Percentiles rank a stretch among this genome's conserved stretches.
These are phyloP conservation scores for Wickerhamomyces bovis DNA, from an alignment of 805 yeast species.

Conservation along the genomic window DNA sequence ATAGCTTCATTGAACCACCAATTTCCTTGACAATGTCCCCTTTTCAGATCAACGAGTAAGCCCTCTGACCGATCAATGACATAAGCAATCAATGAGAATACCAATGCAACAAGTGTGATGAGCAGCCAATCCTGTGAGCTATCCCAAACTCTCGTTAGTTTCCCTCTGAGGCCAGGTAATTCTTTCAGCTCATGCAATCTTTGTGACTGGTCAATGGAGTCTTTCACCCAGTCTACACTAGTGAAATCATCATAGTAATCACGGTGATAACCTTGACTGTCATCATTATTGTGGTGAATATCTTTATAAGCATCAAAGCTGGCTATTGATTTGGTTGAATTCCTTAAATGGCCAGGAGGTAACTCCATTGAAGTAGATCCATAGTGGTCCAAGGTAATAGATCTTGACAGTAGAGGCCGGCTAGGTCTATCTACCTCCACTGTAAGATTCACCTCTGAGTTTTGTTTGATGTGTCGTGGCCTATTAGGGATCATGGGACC, in stretches of 20 bases:
- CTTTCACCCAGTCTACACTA: conserved; percentile 54
- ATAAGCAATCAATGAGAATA: conserved; percentile 45
- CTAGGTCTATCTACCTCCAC: background rate
- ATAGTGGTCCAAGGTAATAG: background rate
- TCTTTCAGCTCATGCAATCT: conserved; percentile 34
- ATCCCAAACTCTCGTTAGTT: conserved; percentile 27
- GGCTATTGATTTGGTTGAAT: background rate
- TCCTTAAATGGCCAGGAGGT: background rate
- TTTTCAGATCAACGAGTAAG: conserved; percentile 42
- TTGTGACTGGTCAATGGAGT: conserved; percentile 37
- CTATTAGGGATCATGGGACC: background rate
- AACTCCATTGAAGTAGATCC: background rate
- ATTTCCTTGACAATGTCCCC: conserved; percentile 43
- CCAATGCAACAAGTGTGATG: conserved; percentile 38
- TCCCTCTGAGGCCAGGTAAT: conserved; percentile 28
- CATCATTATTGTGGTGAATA: no score
- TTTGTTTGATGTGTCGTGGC: background rate
- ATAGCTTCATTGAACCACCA: conserved; percentile 38
- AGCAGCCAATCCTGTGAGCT: conserved; percentile 44
- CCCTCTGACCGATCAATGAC: conserved; percentile 42
- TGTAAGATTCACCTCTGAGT: background rate
- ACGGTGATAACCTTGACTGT: conserved; percentile 9
- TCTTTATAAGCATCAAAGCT: background rate
- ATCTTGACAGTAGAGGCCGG: background rate
- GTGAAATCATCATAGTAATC: conserved; percentile 54